A percentile compares a stretch with the other conserved stretches of the same genome.
These are phyloP conservation scores for Coemansia furcata DNA, from an alignment of 192 early-diverging fungal species.

Conservation along the genomic window DNA sequence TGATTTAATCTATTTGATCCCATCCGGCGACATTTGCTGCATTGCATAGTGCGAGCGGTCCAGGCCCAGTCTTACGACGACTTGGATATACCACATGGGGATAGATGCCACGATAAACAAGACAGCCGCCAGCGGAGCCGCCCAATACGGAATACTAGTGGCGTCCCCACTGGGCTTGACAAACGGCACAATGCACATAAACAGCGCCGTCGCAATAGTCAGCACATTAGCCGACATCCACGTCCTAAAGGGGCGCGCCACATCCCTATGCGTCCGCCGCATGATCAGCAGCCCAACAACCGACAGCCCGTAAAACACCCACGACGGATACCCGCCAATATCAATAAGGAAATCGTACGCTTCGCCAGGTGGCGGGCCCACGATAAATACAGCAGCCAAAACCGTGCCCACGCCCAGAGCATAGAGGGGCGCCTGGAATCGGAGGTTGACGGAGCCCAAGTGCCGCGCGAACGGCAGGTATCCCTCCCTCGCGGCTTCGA, in stretches of 20 bases:
- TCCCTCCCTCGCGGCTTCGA: constrained; percentile 57
- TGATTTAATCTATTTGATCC: neutral
- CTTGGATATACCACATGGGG: constrained; percentile 43
- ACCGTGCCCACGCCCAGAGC: constrained; percentile 19
- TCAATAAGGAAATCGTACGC: constrained; percentile 58
- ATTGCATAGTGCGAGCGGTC: constrained; percentile 20
- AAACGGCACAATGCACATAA: constrained; percentile 44
- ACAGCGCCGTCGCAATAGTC: constrained; percentile 23
- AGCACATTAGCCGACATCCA: constrained; percentile 36
- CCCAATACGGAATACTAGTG: constrained; percentile 41
- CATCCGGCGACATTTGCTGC: neutral
- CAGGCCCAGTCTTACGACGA: constrained; percentile 19
- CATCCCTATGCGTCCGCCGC: constrained; percentile 32
- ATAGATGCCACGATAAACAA: constrained; percentile 37
- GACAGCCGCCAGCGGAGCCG: constrained; percentile 36
- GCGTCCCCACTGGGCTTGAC: constrained; percentile 10
- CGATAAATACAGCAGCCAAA: constrained; percentile 38
- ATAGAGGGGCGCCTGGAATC: constrained; percentile 35
- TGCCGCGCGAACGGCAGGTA: constrained; percentile 47
- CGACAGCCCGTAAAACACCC: constrained; percentile 56
- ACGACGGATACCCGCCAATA: constrained; percentile 54
- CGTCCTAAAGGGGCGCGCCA: constrained; percentile 49
- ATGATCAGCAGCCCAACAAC: constrained; percentile 56
- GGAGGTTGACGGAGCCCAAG: constrained; percentile 40
- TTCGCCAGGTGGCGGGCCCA: constrained; percentile 50